Evolutionary conservation across 495 filamentous ascomycete species (phyloP), one percentile per base, ranked within the genome.

Genomic region (Tuber melanosporum): DNA sequence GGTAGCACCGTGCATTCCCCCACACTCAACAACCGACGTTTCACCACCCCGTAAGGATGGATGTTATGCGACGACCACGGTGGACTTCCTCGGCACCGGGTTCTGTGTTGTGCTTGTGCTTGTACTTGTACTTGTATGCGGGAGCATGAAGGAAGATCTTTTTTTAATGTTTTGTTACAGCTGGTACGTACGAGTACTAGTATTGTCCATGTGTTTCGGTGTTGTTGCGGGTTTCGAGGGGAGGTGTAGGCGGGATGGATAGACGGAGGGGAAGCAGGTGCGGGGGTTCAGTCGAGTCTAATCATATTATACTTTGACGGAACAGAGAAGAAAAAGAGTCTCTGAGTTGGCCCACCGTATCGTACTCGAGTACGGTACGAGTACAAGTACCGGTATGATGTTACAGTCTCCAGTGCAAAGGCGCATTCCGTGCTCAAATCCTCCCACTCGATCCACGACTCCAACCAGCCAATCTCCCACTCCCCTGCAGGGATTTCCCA

Each of bases 401-500:
- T 32, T 32, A 32, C 32, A 32, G 32, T 32, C 32, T 41, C 57
- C n/a, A 62, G 57, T 9, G 5, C 57, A 62, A 26, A 62, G 15
- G 57, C 14, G n/a, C 57, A 66, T 66, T 36, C 26, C 17, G 52
- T 62, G 22, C 52, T 26, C 57, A 36, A 36, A 66, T 26, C 57
- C 57, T 66, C 57, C 57, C 4, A 66, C 57, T 66, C 57, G 57
- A 66, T 26, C 57, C 57, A 66, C 57, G 26, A 66, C 57, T 66
- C 57, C 57, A 66, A 36, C 57, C 26, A 66, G 26, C 57, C 57
- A 66, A 66, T 66, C 57, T 66, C 57, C 26, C 57, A 62, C 5
- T 15, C 26, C 2, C 57, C 14, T 6, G 32, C 57, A 66, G 57
- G 57, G 57, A 66, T 36, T 66, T 36, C 57, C 57, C 57, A 32